Base-by-base conservation (phyloP, 805 yeast species). In the Hanseniaspora thailandica region DNA sequence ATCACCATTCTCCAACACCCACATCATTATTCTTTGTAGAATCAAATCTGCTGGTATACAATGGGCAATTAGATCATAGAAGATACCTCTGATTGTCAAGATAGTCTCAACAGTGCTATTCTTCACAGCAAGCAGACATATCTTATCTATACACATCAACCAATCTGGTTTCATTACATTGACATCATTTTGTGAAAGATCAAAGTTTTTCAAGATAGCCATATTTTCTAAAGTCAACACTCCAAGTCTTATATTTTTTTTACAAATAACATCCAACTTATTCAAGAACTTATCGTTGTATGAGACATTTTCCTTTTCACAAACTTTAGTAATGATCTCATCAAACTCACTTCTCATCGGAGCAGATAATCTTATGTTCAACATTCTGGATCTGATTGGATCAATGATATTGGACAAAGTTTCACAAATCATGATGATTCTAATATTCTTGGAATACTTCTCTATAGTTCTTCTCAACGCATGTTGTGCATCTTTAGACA, bases 381-480 rank as follows among this genome's bases (percentile, higher is more conserved):
- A 69, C 8, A 97, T 88, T 69, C 99, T 82, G 23, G 97, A 89
- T 62, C 86, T 84, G 57, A 93, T 93, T 10, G 99, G 99, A 2
- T 87, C 82, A 56, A 93, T 90, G 55, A 93, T 89, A 58, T 85
- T 86, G 22, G 96, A 86, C 25, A 95, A 86, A 2, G 96, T 79
- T 63, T 87, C 90, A 60, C 96, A 86, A 20, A 93, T 75, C 70
- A 93, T 70, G 34, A 93, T 77, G 57, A 93, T 71, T 56, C 99
- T 77, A 59, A 93, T 80, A 63, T 87, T 89, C 23, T 83, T 76
- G 1, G 97, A 86, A 67, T 87, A 89, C 65, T 87, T 89, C 64
- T 89, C 97, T 96, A 89, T 89, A 0, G 96, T 89, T 68, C 97
- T 77, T 75, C 97, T 80, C 57, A 89, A 71, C 0, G 97, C 97